Evolutionary conservation across 2,329 filamentous ascomycete genomes (phyloP).

Genomic region (Aspergillus sp.): DNA sequence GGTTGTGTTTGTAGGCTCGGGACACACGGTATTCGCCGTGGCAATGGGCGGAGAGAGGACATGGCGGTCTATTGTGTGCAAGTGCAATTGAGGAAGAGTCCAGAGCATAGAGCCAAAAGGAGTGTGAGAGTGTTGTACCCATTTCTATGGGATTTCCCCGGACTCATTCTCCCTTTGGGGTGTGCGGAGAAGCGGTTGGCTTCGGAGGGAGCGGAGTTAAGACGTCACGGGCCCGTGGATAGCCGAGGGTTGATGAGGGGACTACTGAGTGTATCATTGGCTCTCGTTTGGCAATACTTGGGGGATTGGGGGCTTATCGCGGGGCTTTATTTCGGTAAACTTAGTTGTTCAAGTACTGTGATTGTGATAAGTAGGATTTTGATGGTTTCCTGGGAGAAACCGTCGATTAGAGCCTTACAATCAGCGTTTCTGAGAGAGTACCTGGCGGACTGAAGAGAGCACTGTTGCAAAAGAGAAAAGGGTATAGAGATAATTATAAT

Average conservation of each 20-base stretch:
- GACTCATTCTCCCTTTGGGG: not conserved
- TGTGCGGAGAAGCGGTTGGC: constrained; percentile 28
- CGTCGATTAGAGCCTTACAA: not conserved
- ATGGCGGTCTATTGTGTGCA: constrained; percentile 14
- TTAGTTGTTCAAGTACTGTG: not conserved
- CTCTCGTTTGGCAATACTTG: not conserved
- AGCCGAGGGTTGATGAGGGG: constrained; percentile 12
- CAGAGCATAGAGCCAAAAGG: not conserved
- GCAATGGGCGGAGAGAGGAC: constrained; percentile 8
- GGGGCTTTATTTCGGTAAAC: not conserved
- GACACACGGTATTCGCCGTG: constrained; percentile 18
- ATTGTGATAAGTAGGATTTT: not conserved
- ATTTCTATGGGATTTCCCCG: constrained; percentile 12
- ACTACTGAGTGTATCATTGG: not conserved
- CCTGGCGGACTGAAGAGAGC: not conserved
- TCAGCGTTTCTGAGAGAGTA: not conserved
- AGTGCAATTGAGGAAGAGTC: constrained; percentile 1
- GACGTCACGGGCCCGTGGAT: constrained; percentile 22
- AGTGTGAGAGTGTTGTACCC: not conserved
- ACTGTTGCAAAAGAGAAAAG: not conserved
- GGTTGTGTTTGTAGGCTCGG: not conserved
- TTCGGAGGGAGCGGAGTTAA: constrained; percentile 17
- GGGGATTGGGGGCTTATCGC: not conserved
- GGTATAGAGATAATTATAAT: not conserved
- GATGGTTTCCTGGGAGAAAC: not conserved